Evolutionary conservation across 202 grass and related monocot species (phyloP), one percentile per base, ranked within the genome.

Genomic region (Musa balbisiana): DNA sequence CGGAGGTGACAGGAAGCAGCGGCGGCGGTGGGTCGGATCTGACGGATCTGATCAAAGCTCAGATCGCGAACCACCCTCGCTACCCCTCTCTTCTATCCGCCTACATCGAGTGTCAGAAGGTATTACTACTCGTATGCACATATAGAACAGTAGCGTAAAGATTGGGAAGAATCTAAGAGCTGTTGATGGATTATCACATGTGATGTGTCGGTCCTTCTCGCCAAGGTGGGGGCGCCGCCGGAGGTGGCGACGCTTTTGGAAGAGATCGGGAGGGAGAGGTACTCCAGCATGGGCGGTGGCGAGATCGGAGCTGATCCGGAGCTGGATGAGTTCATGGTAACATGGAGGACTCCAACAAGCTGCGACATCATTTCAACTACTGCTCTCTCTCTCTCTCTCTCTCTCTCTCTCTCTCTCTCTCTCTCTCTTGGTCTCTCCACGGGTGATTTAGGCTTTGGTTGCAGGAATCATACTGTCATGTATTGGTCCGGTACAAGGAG

Each of bases 281-380:
- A 27, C 14, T 29, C 78, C 0, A 26, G 21, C 75, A 83, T 24
- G 51, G 49, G 66, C 51, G 75, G 21, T 49, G 68, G 71, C 10
- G 80, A 95, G 72, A 84, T 87, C 26, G 89, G 85, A 58, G 75
- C 88, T 21, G 89, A 99, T 87, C 96, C 91, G 1, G 91, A 99
- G 89, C 96, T 99, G 52, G 96, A 99, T 84, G 87, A 92, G 50
- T 99, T 99, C 85, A 99, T 99, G 96, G 96, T 96, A 82, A 13
- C 4, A 72, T 66, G 13, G 53, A 33, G 54, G 59, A 11, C 52
- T 62, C 14, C 16, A 43, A 43, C 0, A 43, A 43, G 33, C 33
- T 8, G 33, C 33, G 6, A 6, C 33, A 5, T 43, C 10, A 33
- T 1, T 2, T 50, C 5, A 15, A 9, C 2, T 21, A 2, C 26